Conservation (phyloP, 163 green algal genomes). For the Volvox carteri region DNA sequence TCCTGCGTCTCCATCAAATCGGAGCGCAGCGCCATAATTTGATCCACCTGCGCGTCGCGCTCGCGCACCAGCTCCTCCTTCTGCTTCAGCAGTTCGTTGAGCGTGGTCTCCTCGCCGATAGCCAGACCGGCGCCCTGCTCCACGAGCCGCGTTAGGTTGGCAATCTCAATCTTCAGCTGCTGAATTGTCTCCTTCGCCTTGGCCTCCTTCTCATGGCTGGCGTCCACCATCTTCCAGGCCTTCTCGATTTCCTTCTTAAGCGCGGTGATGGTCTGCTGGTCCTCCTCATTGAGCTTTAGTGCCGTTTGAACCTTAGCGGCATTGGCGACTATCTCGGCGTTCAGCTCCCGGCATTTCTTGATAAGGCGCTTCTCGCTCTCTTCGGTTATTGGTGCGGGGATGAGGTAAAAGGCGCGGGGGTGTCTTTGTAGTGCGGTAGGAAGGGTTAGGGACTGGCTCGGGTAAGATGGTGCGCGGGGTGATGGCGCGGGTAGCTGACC, state of each 20-base stretch:
- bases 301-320: constrained; percentile 92
- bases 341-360: constrained; percentile 93
- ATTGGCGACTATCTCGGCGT: constrained; percentile 90
- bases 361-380: constrained; percentile 92
- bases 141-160: constrained; percentile 86
- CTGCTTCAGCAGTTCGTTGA: constrained; percentile 89
- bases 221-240: constrained; percentile 94
- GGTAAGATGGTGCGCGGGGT: too few species aligned
- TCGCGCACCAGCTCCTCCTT: constrained; percentile 91
- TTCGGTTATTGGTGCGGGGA: constrained; percentile 52
- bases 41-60: constrained; percentile 86
- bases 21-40: constrained; percentile 84
- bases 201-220: constrained; percentile 92
- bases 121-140: constrained; percentile 85
- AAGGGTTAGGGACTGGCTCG: neutral
- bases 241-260: constrained; percentile 97
- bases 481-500: neutral
- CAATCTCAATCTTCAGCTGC: constrained; percentile 90
- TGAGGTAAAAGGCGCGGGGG: neutral
- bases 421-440: too few species aligned
- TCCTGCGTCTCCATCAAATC: constrained; percentile 85
- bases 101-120: constrained; percentile 86
- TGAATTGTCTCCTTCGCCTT: constrained; percentile 89
- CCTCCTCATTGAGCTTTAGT: constrained; percentile 93
- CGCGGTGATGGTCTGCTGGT: constrained; percentile 88